Evolutionary conservation across 805 yeast species (phyloP).

Genomic region (Brettanomyces naardenensis): DNA sequence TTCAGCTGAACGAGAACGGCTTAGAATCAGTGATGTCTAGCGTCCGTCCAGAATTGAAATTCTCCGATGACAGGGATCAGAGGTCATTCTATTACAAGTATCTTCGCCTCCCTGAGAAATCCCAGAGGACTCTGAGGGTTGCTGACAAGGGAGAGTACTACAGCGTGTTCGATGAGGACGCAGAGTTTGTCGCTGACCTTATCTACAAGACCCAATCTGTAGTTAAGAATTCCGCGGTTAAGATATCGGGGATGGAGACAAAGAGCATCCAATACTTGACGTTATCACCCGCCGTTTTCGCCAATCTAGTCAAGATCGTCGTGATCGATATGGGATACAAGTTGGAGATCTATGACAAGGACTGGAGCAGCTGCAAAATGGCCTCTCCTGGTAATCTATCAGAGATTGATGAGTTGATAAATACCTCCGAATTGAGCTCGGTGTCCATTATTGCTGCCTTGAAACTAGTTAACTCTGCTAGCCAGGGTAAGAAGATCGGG

Average conservation of each 20-base stretch:
- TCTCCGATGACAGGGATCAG: slow-evolving; percentile 44
- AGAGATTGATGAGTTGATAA: slow-evolving; percentile 63
- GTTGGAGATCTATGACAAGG: slow-evolving; percentile 69
- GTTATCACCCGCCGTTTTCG: slow-evolving; percentile 65
- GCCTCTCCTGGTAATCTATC: slow-evolving; percentile 93
- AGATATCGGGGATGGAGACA: slow-evolving; percentile 30
- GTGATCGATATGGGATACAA: slow-evolving; percentile 66
- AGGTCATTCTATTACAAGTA: slow-evolving; percentile 39
- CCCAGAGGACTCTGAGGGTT: slow-evolving; percentile 51
- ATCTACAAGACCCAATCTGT: slow-evolving; percentile 82
- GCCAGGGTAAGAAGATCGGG: slow-evolving; percentile 54
- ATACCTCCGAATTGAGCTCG: slow-evolving; percentile 29
- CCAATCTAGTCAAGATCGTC: slow-evolving; percentile 54
- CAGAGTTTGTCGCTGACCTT: slow-evolving; percentile 71
- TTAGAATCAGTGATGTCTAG: too few species aligned
- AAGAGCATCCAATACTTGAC: slow-evolving; percentile 54
- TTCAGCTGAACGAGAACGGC: too few species aligned
- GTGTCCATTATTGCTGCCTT: slow-evolving; percentile 45
- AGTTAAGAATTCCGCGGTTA: slow-evolving; percentile 41
- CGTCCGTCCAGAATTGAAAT: slow-evolving; percentile 48
- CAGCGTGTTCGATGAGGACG: slow-evolving; percentile 67
- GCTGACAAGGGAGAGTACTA: slow-evolving; percentile 80
- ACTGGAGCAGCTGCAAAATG: slow-evolving; percentile 46
- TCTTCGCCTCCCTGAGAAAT: slow-evolving; percentile 40
- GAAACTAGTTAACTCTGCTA: slow-evolving; percentile 30